A percentile compares a stretch with the other conserved stretches of the same genome.
These are phyloP conservation scores for Sugiyamaella xylanicola DNA, from an alignment of 1,139 yeast genomes.

Conservation along the genomic window DNA sequence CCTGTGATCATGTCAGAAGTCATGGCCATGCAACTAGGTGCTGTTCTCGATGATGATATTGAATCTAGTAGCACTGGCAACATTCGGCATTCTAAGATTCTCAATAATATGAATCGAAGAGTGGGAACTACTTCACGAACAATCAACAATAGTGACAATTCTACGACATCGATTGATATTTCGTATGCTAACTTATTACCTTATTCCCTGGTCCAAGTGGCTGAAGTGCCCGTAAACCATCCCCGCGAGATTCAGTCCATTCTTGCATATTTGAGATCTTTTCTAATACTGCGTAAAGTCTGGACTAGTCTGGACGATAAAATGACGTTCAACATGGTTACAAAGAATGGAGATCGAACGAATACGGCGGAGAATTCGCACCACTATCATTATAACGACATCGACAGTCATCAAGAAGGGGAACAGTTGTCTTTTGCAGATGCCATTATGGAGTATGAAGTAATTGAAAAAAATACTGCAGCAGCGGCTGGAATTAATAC, in stretches of 20 bases:
- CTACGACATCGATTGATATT: slow-evolving; percentile 18
- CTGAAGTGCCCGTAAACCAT: slow-evolving; percentile 40
- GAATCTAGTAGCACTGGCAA: not conserved
- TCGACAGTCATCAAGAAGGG: slow-evolving; percentile 14
- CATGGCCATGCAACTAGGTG: slow-evolving; percentile 33
- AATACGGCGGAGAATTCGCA: not conserved
- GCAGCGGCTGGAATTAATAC: not conserved
- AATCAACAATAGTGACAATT: slow-evolving; percentile 13
- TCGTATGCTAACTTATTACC: slow-evolving; percentile 39
- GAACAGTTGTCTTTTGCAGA: slow-evolving; percentile 30
- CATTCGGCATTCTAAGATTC: not conserved
- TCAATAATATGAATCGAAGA: slow-evolving; percentile 3
- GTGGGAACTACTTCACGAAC: slow-evolving; percentile 17
- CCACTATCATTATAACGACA: slow-evolving; percentile 2
- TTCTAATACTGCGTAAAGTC: slow-evolving; percentile 22
- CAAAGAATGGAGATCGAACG: not conserved
- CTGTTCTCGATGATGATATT: slow-evolving; percentile 31
- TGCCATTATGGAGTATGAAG: slow-evolving; percentile 30
- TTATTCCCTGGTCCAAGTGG: slow-evolving; percentile 34
- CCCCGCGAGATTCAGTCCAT: slow-evolving; percentile 36
- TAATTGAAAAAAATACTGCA: slow-evolving; percentile 8
- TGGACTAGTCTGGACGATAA: slow-evolving; percentile 25
- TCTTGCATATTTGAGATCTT: slow-evolving; percentile 27
- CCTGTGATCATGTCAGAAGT: slow-evolving; percentile 37
- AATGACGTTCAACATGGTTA: slow-evolving; percentile 3